These are phyloP conservation scores for Yamadazyma trypodendri DNA, from an alignment of 1,139 yeast species.

Conservation along the genomic window DNA sequence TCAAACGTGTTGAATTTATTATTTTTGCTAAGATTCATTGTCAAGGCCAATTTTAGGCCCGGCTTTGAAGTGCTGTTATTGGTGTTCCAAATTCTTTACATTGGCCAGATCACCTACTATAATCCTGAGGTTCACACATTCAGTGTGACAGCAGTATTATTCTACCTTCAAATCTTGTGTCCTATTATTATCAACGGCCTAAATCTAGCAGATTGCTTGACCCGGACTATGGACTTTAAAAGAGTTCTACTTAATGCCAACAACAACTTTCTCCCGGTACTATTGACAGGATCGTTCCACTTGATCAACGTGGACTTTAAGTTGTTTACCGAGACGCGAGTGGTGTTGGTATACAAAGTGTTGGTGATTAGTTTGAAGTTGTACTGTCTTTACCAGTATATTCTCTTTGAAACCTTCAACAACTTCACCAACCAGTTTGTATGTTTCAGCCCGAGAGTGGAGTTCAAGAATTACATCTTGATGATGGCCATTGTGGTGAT, in stretches of 20 bases:
- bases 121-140: not conserved
- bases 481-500: slow-evolving; percentile 5
- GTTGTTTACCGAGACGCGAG: slow-evolving; percentile 7
- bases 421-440: slow-evolving; percentile 10
- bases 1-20: slow-evolving; percentile 9
- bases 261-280: slow-evolving; percentile 27
- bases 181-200: slow-evolving; percentile 8
- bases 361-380: slow-evolving; percentile 24
- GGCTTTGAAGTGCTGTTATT: slow-evolving; percentile 17
- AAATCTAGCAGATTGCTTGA: slow-evolving; percentile 5
- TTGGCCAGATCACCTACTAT: not conserved
- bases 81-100: slow-evolving; percentile 10
- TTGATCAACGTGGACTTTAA: slow-evolving; percentile 20
- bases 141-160: slow-evolving; percentile 1
- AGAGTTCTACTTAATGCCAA: slow-evolving; percentile 16
- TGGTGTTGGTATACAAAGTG: slow-evolving; percentile 14
- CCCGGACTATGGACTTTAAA: not conserved
- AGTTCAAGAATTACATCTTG: slow-evolving; percentile 5
- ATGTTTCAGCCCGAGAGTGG: not conserved
- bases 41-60: slow-evolving; percentile 1
- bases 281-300: slow-evolving; percentile 28
- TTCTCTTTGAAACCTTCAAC: slow-evolving; percentile 13
- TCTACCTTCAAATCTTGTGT: slow-evolving; percentile 9
- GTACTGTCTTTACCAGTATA: slow-evolving; percentile 25
- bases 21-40: slow-evolving; percentile 9